Evolutionary conservation across 2,329 filamentous ascomycete genomes (phyloP).

Genomic region (Scorias spongiosa): DNA sequence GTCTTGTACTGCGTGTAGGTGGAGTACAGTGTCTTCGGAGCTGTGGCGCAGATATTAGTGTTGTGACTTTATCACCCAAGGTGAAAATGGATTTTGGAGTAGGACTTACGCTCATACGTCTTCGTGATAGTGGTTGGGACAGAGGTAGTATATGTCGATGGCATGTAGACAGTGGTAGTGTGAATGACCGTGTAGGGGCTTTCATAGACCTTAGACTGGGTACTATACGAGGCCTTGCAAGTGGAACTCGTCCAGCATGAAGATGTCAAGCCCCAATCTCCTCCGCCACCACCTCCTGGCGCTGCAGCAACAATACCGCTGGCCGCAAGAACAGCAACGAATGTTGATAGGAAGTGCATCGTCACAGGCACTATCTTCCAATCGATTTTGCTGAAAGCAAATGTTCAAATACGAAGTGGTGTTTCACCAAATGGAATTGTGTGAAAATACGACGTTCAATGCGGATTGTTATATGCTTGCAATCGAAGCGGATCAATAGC

Average conservation of each 20-base stretch:
- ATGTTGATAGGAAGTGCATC: not conserved
- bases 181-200: not conserved
- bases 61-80: not conserved
- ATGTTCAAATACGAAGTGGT: too few relatives aligned
- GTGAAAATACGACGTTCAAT: too few relatives aligned
- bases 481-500: too few relatives aligned
- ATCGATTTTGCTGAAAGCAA: too few relatives aligned
- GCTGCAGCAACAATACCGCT: not conserved
- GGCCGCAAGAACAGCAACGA: not conserved
- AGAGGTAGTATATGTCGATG: not conserved
- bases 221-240: not conserved
- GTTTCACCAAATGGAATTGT: too few relatives aligned
- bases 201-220: not conserved
- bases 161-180: not conserved
- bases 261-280: not conserved
- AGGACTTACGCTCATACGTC: not conserved
- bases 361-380: too few relatives aligned
- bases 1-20: not conserved
- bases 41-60: not conserved
- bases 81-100: not conserved
- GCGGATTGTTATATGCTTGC: too few relatives aligned
- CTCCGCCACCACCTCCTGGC: not conserved
- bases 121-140: not conserved
- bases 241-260: not conserved
- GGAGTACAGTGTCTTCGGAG: not conserved